Evolutionary conservation across 148 eudicot species (phyloP).

Genomic region (Fagopyrum homotropicum): DNA sequence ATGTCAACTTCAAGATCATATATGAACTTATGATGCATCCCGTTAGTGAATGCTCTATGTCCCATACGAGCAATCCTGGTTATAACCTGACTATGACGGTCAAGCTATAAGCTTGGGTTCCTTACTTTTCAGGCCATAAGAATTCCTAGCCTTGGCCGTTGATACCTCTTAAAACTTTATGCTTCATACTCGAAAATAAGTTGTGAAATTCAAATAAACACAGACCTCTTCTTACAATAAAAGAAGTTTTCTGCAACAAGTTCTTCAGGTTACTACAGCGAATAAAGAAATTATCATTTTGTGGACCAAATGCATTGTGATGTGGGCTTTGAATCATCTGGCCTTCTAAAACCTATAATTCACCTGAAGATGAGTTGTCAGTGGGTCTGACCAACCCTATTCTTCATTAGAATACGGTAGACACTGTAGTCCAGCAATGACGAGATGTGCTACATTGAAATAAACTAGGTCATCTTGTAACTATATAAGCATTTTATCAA

Average conservation of each 20-base stretch:
- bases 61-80: not conserved
- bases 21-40: conserved; percentile 2
- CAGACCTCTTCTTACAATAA: not conserved
- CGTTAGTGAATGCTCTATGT: not conserved
- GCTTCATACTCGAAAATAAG: not conserved
- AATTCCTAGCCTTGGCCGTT: not conserved
- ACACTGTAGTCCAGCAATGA: not conserved
- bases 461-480: not conserved
- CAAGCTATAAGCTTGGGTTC: not conserved
- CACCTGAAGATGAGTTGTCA: not conserved
- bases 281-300: not conserved
- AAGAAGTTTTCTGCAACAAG: not conserved
- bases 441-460: not conserved
- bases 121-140: conserved; percentile 1
- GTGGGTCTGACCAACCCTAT: not conserved
- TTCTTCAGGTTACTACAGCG: not conserved
- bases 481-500: not conserved
- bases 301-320: not conserved
- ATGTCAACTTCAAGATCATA: not conserved
- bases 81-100: not conserved
- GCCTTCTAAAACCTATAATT: not conserved
- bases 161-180: not conserved
- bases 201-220: not conserved
- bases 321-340: not conserved
- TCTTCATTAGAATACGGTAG: not conserved